Conservation (phyloP, 257 asterid genomes). For the Buddleja alternifolia region DNA sequence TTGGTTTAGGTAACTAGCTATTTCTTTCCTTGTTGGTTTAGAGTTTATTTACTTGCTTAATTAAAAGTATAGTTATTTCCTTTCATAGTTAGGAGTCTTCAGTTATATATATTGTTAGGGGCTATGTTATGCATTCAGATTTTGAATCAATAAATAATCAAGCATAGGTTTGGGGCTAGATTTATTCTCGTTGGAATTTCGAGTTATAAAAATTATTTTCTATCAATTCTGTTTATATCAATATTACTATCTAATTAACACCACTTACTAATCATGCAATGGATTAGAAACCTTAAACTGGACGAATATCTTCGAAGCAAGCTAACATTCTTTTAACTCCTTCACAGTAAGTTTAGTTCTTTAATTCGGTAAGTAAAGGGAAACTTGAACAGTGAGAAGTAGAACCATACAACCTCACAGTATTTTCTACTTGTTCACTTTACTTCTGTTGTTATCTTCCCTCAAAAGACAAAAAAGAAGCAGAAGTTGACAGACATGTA, state of each 20-base stretch:
- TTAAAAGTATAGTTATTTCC: too few species aligned
- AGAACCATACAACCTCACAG: background rate
- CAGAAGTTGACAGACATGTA: background rate
- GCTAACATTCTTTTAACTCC: background rate
- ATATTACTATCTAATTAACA: background rate
- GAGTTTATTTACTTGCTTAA: too few species aligned
- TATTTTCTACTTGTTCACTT: background rate
- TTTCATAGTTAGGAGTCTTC: too few species aligned
- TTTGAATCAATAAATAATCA: too few species aligned
- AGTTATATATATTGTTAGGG: too few species aligned
- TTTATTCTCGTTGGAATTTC: too few species aligned
- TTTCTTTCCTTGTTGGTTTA: too few species aligned
- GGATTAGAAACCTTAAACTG: background rate
- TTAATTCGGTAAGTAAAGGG: background rate
- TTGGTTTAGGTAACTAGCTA: too few species aligned
- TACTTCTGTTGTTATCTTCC: background rate
- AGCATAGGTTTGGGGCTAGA: too few species aligned
- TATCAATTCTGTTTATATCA: too few species aligned
- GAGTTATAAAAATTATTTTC: too few species aligned
- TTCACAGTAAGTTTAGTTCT: background rate
- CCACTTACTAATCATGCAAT: conserved; percentile 7
- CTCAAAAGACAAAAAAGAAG: background rate
- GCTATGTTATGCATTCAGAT: too few species aligned
- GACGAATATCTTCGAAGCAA: background rate
- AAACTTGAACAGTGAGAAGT: background rate